Evolutionary conservation across 2,329 filamentous ascomycete species (phyloP).

Genomic region (Trichophaea hybrida): DNA sequence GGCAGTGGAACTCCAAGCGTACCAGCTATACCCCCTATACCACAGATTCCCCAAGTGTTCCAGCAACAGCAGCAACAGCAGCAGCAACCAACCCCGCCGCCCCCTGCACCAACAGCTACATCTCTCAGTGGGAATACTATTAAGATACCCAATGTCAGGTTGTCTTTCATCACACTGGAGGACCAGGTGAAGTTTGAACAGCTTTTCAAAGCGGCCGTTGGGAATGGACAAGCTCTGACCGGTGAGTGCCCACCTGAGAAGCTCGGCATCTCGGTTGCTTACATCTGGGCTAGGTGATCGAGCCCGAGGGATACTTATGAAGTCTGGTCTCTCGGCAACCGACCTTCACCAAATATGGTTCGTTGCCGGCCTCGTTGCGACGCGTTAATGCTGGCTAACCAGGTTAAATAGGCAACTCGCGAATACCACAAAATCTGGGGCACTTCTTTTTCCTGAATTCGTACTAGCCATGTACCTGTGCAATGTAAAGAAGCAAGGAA

Average conservation of each 20-base stretch:
- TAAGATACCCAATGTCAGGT: conserved; percentile 82
- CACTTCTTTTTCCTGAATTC: conserved; percentile 94
- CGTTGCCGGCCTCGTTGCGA: conserved; percentile 10
- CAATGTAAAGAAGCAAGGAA: conserved; percentile 81
- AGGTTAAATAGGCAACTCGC: conserved; percentile 55
- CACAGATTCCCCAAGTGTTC: conserved; percentile 25
- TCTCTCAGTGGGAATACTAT: conserved; percentile 36
- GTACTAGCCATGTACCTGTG: conserved; percentile 97
- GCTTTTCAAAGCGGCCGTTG: conserved; percentile 86
- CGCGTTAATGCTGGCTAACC: conserved; percentile 16
- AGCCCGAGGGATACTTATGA: conserved; percentile 72
- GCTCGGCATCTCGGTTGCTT: conserved; percentile 15
- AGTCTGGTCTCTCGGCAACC: conserved; percentile 76
- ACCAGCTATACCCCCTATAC: conserved; percentile 32
- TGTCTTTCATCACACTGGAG: conserved; percentile 89
- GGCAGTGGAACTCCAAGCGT: conserved; percentile 31
- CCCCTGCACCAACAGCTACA: conserved; percentile 31
- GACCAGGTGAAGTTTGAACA: conserved; percentile 97
- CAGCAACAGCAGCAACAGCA: conserved; percentile 41
- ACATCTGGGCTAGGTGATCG: conserved; percentile 47
- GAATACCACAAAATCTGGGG: conserved; percentile 90
- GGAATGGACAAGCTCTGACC: conserved; percentile 68
- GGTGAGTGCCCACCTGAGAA: conserved; percentile 33
- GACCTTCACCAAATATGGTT: conserved; percentile 88
- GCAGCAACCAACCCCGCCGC: conserved; percentile 21